A percentile compares a stretch with the other conserved stretches of the same genome.
Conservation (phyloP, 2,329 filamentous ascomycete species). For the Raffaelea albimanens region DNA sequence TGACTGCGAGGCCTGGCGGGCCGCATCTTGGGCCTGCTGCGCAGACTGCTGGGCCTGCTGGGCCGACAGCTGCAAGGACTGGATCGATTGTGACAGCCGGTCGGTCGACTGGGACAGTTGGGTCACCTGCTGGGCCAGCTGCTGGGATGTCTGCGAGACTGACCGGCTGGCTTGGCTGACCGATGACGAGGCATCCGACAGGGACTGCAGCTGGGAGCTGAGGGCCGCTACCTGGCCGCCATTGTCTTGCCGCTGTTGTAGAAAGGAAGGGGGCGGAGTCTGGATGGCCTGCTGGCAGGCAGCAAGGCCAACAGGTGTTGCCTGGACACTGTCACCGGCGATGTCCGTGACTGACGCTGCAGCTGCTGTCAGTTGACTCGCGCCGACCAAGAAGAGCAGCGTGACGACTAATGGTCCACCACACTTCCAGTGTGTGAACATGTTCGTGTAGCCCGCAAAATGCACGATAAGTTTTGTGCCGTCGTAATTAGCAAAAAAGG, state of each 20-base stretch:
- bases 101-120: conserved; percentile 20
- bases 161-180: conserved; percentile 19
- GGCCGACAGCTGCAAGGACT: conserved; percentile 14
- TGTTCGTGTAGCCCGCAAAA: too few species aligned
- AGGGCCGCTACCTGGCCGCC: conserved; percentile 17
- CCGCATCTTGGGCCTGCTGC: conserved; percentile 13
- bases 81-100: conserved; percentile 21
- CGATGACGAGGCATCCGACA: conserved; percentile 19
- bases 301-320: background rate
- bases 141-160: conserved; percentile 23
- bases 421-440: too few species aligned
- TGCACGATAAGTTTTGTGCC: too few species aligned
- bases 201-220: conserved; percentile 19
- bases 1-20: conserved; percentile 18
- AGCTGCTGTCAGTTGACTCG: too few species aligned
- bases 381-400: too few species aligned
- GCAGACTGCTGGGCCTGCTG: conserved; percentile 17
- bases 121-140: conserved; percentile 19
- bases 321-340: background rate
- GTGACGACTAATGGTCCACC: too few species aligned
- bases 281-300: background rate
- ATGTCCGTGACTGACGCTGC: too few species aligned
- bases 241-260: conserved; percentile 15
- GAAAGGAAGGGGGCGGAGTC: conserved; percentile 15
- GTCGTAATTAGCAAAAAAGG: too few species aligned